Base-by-base conservation (phyloP, 2,329 filamentous ascomycete genomes). In the Endocalyx cinctus region DNA sequence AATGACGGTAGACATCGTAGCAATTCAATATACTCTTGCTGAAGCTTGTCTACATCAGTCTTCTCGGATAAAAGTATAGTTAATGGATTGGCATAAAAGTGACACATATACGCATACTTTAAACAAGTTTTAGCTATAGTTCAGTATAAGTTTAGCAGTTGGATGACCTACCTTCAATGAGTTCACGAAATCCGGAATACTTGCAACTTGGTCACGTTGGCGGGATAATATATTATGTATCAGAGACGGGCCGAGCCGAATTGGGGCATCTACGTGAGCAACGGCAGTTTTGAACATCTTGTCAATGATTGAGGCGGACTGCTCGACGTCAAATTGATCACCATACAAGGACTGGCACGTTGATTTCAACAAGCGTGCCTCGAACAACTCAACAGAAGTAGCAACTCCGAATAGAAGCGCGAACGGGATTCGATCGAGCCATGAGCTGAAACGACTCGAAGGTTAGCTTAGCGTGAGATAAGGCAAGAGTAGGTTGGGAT, bases 101-200 rank as follows among this genome's bases (percentile, higher is more conserved):
- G 84, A 37, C 82, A 86, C 85, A 94, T 89, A 52, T 88, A 87
- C 1, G 82, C 78, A 59, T 90, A 92, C 74, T 87, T 55, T 10
- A 16, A 27, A 6, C 16, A 30, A 26, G 10, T 14, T 39, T 64
- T 39, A 52, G 48, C 31, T 27, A 35, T 38, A 41, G 28, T 16
- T n/a, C n/a, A n/a, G n/a, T n/a, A n/a, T n/a, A n/a, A n/a, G n/a
- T n/a, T n/a, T n/a, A n/a, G n/a, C n/a, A 8, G 7, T 25, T 25
- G 33, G 25, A 15, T 5, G n/a, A 33, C 57, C 46, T 56, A 80
- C 80, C 67, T 84, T 84, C 3, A 88, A 50, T 10, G 82, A 79
- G 51, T 77, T 77, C 29, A 82, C 69, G 51, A 90, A 85, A 7
- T 77, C 74, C 36, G 86, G 79, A 12, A 87, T 77, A 43, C 84